Conservation (phyloP, 2,329 filamentous ascomycete genomes). For the Colletotrichum costaricense region DNA sequence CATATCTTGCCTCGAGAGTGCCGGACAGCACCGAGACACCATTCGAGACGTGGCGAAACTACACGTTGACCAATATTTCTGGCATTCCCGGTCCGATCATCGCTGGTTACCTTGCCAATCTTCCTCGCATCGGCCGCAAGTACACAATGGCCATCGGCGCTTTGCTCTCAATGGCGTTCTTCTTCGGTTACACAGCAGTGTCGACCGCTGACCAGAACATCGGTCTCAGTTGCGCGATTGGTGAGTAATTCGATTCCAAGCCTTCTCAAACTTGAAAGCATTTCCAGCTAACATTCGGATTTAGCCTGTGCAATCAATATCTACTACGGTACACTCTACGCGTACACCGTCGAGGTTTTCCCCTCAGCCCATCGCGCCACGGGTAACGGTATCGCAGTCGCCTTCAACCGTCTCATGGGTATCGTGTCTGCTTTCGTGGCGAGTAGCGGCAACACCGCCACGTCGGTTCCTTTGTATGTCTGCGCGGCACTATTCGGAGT, state of each 20-base stretch:
- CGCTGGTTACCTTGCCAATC: slow-evolving; percentile 74
- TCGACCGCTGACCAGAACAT: slow-evolving; percentile 71
- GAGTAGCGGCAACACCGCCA: slow-evolving; percentile 68
- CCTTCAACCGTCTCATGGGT: slow-evolving; percentile 79
- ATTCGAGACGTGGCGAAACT: slow-evolving; percentile 75
- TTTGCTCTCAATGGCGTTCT: slow-evolving; percentile 74
- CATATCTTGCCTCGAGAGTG: slow-evolving; percentile 23
- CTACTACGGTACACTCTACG: slow-evolving; percentile 76
- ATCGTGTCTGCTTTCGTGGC: slow-evolving; percentile 78
- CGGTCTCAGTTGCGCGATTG: slow-evolving; percentile 73
- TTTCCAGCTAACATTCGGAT: slow-evolving; percentile 42
- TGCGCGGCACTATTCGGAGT: slow-evolving; percentile 73
- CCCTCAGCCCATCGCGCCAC: slow-evolving; percentile 79
- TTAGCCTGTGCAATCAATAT: slow-evolving; percentile 74
- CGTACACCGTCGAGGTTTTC: slow-evolving; percentile 72
- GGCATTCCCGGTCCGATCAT: slow-evolving; percentile 77
- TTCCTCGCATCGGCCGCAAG: slow-evolving; percentile 66
- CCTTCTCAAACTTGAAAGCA: not conserved
- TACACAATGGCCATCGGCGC: slow-evolving; percentile 77
- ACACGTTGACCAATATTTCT: slow-evolving; percentile 74
- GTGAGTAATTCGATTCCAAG: not conserved
- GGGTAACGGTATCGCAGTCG: slow-evolving; percentile 79
- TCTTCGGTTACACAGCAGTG: slow-evolving; percentile 80
- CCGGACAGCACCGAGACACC: slow-evolving; percentile 14
- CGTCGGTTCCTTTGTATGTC: slow-evolving; percentile 74